phyloP scores from a whole-genome alignment of 306 rosid genomes.

The Vigna hirtella region DNA sequence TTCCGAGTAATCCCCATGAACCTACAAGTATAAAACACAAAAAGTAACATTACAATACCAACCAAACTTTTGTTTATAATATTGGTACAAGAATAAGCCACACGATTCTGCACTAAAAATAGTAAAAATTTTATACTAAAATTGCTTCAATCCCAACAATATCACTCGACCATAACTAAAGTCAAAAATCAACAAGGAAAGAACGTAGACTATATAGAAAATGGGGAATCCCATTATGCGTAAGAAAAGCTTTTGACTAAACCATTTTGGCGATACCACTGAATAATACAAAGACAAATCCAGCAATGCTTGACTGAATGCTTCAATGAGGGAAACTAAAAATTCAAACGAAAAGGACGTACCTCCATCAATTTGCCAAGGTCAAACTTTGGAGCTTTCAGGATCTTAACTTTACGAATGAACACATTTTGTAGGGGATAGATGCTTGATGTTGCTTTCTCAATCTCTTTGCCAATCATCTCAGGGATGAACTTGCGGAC shows the following conservation, averaged over 20 bases:
- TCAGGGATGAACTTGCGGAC: constrained; percentile 92
- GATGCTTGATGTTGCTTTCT: constrained; percentile 82
- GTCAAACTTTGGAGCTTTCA: constrained; percentile 96
- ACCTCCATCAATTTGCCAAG: constrained; percentile 98
- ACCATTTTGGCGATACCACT: background rate
- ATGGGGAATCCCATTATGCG: background rate
- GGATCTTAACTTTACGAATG: constrained; percentile 89
- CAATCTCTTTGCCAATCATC: constrained; percentile 89
- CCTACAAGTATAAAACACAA: constrained; percentile 50
- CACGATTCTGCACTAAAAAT: background rate
- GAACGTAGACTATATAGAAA: background rate
- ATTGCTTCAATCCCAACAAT: background rate
- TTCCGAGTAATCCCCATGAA: constrained; percentile 85
- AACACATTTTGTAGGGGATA: constrained; percentile 89
- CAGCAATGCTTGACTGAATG: too few species aligned
- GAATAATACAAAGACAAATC: background rate
- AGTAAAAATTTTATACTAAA: too few species aligned
- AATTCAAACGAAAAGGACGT: background rate
- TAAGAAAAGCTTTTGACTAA: background rate
- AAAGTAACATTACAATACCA: background rate
- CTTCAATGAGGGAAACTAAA: background rate
- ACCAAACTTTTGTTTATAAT: background rate
- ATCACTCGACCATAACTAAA: background rate
- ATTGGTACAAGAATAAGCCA: background rate
- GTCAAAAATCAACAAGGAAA: background rate